A percentile compares a stretch with the other conserved stretches of the same genome.
These are phyloP conservation scores for Metarhizium anisopliae DNA, from an alignment of 2,329 filamentous ascomycete genomes.

Conservation along the genomic window DNA sequence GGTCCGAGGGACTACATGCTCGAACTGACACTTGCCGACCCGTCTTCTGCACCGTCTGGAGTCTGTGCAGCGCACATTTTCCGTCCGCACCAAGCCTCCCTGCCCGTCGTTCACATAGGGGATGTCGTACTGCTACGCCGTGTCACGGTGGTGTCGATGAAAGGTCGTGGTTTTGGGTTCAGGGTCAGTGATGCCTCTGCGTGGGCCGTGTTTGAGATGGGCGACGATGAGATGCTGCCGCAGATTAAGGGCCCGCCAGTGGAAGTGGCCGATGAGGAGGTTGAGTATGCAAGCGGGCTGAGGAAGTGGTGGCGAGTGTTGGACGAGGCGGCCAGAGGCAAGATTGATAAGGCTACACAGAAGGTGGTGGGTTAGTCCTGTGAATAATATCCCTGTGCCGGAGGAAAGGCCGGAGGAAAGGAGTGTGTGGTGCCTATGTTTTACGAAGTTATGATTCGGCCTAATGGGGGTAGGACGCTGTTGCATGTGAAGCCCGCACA, in stretches of 20 bases:
- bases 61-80: constrained; percentile 49
- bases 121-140: constrained; percentile 50
- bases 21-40: constrained; percentile 48
- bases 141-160: constrained; percentile 45
- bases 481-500: neutral
- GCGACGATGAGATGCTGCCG: constrained; percentile 28
- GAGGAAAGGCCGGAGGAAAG: neutral
- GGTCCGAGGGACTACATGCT: constrained; percentile 52
- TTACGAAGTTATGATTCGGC: neutral
- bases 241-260: constrained; percentile 53
- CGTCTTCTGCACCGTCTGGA: constrained; percentile 38
- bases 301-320: constrained; percentile 40
- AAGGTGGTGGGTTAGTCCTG: constrained; percentile 14
- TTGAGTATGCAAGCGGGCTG: constrained; percentile 37
- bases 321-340: constrained; percentile 35
- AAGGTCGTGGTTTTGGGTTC: constrained; percentile 46
- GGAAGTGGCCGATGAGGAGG: constrained; percentile 43
- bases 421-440: neutral
- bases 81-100: constrained; percentile 46
- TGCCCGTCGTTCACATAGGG: constrained; percentile 46
- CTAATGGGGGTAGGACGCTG: neutral
- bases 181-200: constrained; percentile 45
- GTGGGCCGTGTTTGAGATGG: constrained; percentile 52
- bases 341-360: constrained; percentile 38
- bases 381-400: neutral